Evolutionary conservation across 371 early-diverging fungal species (phyloP).

Genomic region (Mucor lusitanicus): DNA sequence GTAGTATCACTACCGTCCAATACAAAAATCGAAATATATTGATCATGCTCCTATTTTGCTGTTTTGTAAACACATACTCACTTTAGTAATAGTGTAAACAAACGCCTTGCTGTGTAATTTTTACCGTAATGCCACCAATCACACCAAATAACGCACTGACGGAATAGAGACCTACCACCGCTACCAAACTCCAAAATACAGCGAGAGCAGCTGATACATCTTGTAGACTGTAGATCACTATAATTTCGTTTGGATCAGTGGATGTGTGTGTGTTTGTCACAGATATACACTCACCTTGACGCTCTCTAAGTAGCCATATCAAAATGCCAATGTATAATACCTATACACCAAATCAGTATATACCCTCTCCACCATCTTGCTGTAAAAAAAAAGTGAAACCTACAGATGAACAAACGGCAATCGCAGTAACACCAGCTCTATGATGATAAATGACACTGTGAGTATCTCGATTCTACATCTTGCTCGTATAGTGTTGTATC

Average conservation of each 20-base stretch:
- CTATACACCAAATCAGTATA: not conserved
- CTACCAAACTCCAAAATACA: slow-evolving; percentile 23
- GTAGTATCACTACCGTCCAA: slow-evolving; percentile 12
- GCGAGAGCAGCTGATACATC: slow-evolving; percentile 15
- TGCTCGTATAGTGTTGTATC: no score
- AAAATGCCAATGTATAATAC: slow-evolving; percentile 11
- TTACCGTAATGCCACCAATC: slow-evolving; percentile 24
- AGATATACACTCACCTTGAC: slow-evolving; percentile 2
- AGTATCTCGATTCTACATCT: not conserved
- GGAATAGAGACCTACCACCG: slow-evolving; percentile 20
- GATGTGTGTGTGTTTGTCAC: no score
- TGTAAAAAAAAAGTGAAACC: not conserved
- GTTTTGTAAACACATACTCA: not conserved
- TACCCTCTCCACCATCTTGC: not conserved
- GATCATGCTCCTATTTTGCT: slow-evolving; percentile 26
- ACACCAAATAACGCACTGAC: slow-evolving; percentile 21
- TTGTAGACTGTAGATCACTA: slow-evolving; percentile 5
- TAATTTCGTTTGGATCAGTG: not conserved
- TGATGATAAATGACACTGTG: not conserved
- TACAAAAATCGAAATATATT: slow-evolving; percentile 20
- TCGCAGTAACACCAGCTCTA: slow-evolving; percentile 19
- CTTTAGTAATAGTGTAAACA: not conserved
- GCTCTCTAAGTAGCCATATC: slow-evolving; percentile 7
- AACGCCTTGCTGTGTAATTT: not conserved
- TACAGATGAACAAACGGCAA: slow-evolving; percentile 21